Conservation (phyloP, 176 grass and related monocot species). For the Tuctoria greenei region DNA sequence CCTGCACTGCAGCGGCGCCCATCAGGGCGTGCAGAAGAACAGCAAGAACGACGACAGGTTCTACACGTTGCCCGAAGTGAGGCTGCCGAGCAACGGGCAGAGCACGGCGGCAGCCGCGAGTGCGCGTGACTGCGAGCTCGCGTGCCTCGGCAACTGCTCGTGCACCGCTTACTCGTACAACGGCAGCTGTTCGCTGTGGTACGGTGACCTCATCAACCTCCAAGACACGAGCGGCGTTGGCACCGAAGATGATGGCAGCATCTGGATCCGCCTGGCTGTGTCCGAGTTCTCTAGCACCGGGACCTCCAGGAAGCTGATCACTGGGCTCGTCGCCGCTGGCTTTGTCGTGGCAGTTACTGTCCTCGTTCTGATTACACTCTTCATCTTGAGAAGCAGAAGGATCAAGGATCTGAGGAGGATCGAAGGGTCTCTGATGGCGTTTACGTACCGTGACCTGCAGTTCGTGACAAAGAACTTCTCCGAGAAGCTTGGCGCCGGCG, state of each 20-base stretch:
- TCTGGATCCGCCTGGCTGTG: conserved; percentile 47
- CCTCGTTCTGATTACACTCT: background rate
- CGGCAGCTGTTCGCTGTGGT: conserved; percentile 43
- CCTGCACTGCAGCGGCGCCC: conserved; percentile 11
- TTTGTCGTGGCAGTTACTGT: background rate
- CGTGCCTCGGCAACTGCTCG: conserved; percentile 50
- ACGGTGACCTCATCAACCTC: conserved; percentile 48
- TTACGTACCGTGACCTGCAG: conserved; percentile 58
- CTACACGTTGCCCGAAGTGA: conserved; percentile 38
- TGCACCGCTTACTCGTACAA: conserved; percentile 52
- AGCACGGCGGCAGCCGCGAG: background rate
- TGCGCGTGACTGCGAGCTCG: conserved; percentile 37
- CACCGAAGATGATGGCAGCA: conserved; percentile 14
- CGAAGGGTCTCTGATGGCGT: conserved; percentile 36
- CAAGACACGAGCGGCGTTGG: conserved; percentile 28
- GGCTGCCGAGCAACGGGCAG: conserved; percentile 29
- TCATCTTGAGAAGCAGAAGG: background rate
- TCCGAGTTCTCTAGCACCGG: conserved; percentile 34
- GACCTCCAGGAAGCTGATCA: conserved; percentile 4
- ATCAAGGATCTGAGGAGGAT: background rate
- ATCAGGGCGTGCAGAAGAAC: background rate
- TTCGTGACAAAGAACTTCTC: conserved; percentile 60
- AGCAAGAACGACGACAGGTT: conserved; percentile 24
- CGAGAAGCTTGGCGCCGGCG: conserved; percentile 60
- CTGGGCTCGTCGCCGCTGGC: conserved; percentile 11